Evolutionary conservation across 2,329 filamentous ascomycete genomes (phyloP).

Genomic region (Fonsecaea pedrosoi): DNA sequence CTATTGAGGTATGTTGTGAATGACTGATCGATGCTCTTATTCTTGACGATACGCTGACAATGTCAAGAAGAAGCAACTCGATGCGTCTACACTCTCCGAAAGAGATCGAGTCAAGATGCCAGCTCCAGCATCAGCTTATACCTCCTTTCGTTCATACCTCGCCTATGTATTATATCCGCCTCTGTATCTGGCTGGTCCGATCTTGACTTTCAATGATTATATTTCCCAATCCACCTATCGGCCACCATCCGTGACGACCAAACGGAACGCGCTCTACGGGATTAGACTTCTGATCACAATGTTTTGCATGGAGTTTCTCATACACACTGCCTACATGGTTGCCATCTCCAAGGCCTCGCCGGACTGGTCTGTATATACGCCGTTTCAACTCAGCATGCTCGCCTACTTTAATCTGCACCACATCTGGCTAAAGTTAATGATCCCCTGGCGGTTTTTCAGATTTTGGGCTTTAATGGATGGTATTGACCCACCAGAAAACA

Average conservation of each 20-base stretch:
- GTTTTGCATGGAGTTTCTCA: constrained; percentile 85
- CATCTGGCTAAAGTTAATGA: constrained; percentile 95
- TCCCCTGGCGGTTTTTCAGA: constrained; percentile 98
- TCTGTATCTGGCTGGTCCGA: constrained; percentile 89
- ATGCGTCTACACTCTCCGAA: constrained; percentile 85
- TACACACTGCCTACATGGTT: constrained; percentile 92
- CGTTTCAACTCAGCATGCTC: constrained; percentile 85
- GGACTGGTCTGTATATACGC: constrained; percentile 81
- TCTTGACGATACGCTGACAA: constrained; percentile 60
- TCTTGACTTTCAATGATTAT: constrained; percentile 98
- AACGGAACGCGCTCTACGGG: constrained; percentile 79
- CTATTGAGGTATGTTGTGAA: constrained; percentile 75
- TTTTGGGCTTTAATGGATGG: constrained; percentile 93
- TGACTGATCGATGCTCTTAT: constrained; percentile 13
- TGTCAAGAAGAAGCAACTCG: constrained; percentile 95
- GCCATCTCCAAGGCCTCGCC: constrained; percentile 85
- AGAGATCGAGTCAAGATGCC: constrained; percentile 81
- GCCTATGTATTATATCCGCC: constrained; percentile 91
- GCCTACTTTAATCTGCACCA: constrained; percentile 96
- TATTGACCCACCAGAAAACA: constrained; percentile 95
- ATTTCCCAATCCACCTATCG: constrained; percentile 81
- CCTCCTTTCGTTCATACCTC: constrained; percentile 82
- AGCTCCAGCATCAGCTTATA: constrained; percentile 71
- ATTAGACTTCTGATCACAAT: constrained; percentile 81
- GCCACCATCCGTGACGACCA: constrained; percentile 70